Evolutionary conservation across 1,139 yeast genomes (phyloP).

Genomic region (Torulaspora globosa): DNA sequence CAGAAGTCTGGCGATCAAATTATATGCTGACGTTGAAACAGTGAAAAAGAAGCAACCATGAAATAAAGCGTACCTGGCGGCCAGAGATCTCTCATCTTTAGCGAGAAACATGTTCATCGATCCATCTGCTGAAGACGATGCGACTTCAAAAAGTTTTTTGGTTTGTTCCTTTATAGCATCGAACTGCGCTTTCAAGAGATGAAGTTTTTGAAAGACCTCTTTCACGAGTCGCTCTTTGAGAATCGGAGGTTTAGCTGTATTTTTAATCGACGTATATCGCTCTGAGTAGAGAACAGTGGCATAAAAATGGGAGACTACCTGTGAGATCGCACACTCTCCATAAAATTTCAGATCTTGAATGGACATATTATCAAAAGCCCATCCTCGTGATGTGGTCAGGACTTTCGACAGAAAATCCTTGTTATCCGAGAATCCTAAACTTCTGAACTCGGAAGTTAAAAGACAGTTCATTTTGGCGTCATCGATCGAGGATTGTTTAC

Average conservation of each 20-base stretch:
- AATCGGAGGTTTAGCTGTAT: constrained; percentile 26
- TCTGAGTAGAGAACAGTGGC: constrained; percentile 26
- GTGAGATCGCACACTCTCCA: constrained; percentile 23
- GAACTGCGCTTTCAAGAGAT: constrained; percentile 14
- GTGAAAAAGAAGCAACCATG: constrained; percentile 19
- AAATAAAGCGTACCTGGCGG: constrained; percentile 18
- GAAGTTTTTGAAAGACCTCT: constrained; percentile 22
- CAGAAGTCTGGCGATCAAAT: constrained; percentile 25
- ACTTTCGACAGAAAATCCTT: constrained; percentile 25
- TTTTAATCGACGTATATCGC: constrained; percentile 29
- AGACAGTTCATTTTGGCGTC: constrained; percentile 29
- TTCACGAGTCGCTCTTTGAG: constrained; percentile 17
- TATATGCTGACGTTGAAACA: constrained; percentile 21
- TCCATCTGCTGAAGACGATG: constrained; percentile 8
- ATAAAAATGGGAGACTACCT: constrained; percentile 23
- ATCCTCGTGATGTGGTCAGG: constrained; percentile 8
- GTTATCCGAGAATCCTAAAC: constrained; percentile 28
- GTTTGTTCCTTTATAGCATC: constrained; percentile 25
- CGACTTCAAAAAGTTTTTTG: constrained; percentile 22
- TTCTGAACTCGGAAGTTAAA: constrained; percentile 27
- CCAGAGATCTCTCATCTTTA: constrained; percentile 15
- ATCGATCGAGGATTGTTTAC: constrained; percentile 26
- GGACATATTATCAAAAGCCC: constrained; percentile 18
- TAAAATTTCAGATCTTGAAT: constrained; percentile 20
- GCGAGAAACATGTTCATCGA: constrained; percentile 4